Evolutionary conservation across 176 grass and related monocot species (phyloP).

Genomic region (Cenchrus purpureus): DNA sequence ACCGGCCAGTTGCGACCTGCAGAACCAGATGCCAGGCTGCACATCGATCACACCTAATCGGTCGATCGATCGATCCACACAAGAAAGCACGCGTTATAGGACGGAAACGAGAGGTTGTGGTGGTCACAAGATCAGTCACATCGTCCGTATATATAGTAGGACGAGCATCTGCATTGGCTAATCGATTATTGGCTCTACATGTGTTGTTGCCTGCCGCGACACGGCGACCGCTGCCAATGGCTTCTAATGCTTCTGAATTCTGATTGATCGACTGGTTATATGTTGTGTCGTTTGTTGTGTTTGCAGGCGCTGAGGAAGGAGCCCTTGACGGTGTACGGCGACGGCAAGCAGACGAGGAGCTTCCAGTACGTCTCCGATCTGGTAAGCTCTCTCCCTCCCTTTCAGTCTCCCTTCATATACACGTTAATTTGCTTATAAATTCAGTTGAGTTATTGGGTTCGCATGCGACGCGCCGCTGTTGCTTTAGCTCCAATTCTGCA

Average conservation of each 20-base stretch:
- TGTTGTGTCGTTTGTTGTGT: neutral
- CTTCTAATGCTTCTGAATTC: neutral
- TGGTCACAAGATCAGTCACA: too few relatives aligned
- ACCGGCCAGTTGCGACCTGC: too few relatives aligned
- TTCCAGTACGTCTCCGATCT: conserved; percentile 98
- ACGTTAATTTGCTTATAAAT: neutral
- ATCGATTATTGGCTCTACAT: too few relatives aligned
- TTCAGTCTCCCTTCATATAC: neutral
- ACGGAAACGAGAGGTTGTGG: neutral
- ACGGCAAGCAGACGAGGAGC: conserved; percentile 98
- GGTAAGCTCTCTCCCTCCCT: conserved; percentile 53
- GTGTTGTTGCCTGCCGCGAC: neutral
- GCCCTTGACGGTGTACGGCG: conserved; percentile 94
- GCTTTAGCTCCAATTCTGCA: neutral
- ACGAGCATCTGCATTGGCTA: too few relatives aligned
- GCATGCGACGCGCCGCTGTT: neutral
- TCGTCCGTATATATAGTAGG: too few relatives aligned
- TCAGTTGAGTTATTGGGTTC: neutral
- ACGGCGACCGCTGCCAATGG: neutral
- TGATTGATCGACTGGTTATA: neutral
- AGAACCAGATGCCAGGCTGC: too few relatives aligned
- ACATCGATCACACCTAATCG: too few relatives aligned
- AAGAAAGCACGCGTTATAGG: too few relatives aligned
- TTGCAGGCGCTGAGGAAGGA: conserved; percentile 87
- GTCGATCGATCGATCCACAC: too few relatives aligned